Evolutionary conservation across 441 rosid genomes (phyloP), one percentile per base, ranked within the genome.

Genomic region (Corymbia calophylla): DNA sequence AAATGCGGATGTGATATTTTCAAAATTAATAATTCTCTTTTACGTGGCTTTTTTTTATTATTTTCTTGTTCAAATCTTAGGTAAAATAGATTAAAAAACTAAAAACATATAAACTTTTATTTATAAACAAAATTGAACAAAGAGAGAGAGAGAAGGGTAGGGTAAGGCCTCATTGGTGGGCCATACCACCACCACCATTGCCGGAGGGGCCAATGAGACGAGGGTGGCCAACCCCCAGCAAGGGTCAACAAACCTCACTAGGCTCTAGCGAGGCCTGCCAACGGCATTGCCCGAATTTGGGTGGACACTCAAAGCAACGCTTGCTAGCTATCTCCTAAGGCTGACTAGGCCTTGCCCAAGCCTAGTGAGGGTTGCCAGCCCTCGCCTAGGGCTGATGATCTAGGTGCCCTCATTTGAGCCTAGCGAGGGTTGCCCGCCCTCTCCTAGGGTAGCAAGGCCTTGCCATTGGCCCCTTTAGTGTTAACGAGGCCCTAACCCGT

Each of bases 401-500:
- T 58, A 58, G 14, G n/a, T 13, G 25, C n/a, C 62, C n/a, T 25
- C 0, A 0, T 13, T 0, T 10, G 0, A 58, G 64, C n/a, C 23
- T 58, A 58, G n/a, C 6, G 11, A 58, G n/a, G n/a, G 0, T 58
- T 0, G 3, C 14, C 0, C 44, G 6, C 44, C 44, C 44, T 39
- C 44, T 39, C 44, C 44, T 39, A 39, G 44, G 44, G 44, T 39
- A 39, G 44, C 44, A 39, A 0, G 0, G 29, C 6, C 0, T 58
- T 58, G 0, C 62, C 0, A 3, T 0, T 0, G 0, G 25, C 14
- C 62, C 14, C n/a, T 58, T 0, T 6, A 1, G 44, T 5, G 1
- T 25, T 58, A 58, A 58, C 0, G 0, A 58, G 64, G 64, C 3
- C 64, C 0, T 58, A 56, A 1, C 64, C 64, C 25, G 5, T 9